Conservation (phyloP, 805 yeast species). For the Zygotorulaspora danielsina region DNA sequence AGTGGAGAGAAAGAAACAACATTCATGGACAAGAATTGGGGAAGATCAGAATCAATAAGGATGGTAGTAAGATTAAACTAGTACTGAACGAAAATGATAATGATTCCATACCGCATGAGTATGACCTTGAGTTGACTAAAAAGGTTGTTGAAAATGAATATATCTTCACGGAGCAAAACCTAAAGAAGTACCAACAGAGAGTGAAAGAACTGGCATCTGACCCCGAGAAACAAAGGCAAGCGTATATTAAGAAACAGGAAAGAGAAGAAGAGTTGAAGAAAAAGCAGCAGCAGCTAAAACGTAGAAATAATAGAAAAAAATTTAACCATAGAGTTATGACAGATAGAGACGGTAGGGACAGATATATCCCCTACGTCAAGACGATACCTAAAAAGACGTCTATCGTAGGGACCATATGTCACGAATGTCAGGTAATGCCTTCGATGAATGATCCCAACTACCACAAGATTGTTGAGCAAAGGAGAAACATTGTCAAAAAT, state of each 20-base stretch:
- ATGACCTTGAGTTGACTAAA: conserved; percentile 73
- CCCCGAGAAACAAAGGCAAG: conserved; percentile 38
- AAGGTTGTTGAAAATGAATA: conserved; percentile 79
- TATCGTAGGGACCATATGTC: conserved; percentile 79
- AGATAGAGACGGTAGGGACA: conserved; percentile 40
- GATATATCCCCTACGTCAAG: conserved; percentile 74
- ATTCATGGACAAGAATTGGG: conserved; percentile 76
- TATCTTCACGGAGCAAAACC: conserved; percentile 82
- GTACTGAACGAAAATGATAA: conserved; percentile 49
- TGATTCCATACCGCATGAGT: conserved; percentile 71
- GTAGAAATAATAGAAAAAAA: conserved; percentile 35
- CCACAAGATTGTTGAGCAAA: conserved; percentile 53
- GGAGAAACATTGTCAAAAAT: conserved; percentile 46
- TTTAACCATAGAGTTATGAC: conserved; percentile 38
- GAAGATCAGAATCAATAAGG: conserved; percentile 67
- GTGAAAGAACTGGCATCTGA: conserved; percentile 36
- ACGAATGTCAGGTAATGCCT: conserved; percentile 88
- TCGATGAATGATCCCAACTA: conserved; percentile 69
- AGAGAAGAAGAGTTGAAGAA: conserved; percentile 36
- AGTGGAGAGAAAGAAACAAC: conserved; percentile 63
- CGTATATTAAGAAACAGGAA: conserved; percentile 33
- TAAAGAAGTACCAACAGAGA: conserved; percentile 48
- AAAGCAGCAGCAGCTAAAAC: conserved; percentile 38
- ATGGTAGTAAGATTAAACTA: conserved; percentile 48
- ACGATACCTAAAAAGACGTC: conserved; percentile 87